Percentiles rank a stretch among this genome's conserved stretches.
Evolutionary conservation across 768 basidiomycete genomes (phyloP).

Genomic region (Lactarius hengduanensis): DNA sequence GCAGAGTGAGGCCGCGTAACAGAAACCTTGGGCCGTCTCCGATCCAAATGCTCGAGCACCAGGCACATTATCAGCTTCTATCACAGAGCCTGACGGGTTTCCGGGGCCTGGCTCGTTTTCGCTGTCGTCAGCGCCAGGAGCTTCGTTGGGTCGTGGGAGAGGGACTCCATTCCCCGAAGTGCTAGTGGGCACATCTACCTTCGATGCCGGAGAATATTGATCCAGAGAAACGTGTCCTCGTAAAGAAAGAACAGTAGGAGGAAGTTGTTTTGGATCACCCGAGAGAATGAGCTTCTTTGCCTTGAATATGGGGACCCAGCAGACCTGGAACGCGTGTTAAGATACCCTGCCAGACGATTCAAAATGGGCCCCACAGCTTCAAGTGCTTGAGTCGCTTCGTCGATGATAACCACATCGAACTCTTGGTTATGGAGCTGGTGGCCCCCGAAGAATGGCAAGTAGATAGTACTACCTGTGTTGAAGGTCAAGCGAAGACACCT

Average conservation of each 20-base stretch:
- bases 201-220: not conserved
- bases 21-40: not conserved
- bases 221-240: slow-evolving; percentile 22
- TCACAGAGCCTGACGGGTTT: not conserved
- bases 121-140: not conserved
- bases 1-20: slow-evolving; percentile 45
- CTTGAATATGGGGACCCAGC: slow-evolving; percentile 96
- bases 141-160: not conserved
- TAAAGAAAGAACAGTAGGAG: slow-evolving; percentile 84
- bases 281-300: slow-evolving; percentile 87
- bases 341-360: not conserved
- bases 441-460: slow-evolving; percentile 96
- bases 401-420: slow-evolving; percentile 95
- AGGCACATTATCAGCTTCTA: not conserved
- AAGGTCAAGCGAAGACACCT: slow-evolving; percentile 4
- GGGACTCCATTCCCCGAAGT: not conserved
- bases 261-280: slow-evolving; percentile 94
- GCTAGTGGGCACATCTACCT: not conserved
- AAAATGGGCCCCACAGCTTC: slow-evolving; percentile 67
- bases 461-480: slow-evolving; percentile 73
- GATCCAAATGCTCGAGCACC: not conserved
- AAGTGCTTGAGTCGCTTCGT: slow-evolving; percentile 95
- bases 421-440: slow-evolving; percentile 69
- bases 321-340: slow-evolving; percentile 49
- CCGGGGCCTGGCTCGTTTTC: not conserved